These are phyloP conservation scores for Calonectria leucothoes DNA, from an alignment of 2,329 filamentous ascomycete genomes.

Conservation along the genomic window DNA sequence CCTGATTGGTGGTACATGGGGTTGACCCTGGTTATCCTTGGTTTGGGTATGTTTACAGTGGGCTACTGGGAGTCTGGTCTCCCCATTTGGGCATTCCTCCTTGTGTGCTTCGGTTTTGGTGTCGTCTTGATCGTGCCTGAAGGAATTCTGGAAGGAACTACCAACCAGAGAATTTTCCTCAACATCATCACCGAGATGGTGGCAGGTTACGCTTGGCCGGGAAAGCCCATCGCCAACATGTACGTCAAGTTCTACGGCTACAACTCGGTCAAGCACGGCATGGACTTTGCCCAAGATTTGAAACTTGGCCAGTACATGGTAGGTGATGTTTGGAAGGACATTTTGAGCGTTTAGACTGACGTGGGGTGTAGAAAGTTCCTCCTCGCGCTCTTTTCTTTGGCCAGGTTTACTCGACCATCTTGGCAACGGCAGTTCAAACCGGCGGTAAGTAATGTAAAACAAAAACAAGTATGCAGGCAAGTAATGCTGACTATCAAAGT, in stretches of 20 bases:
- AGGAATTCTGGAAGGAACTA: conserved; percentile 20
- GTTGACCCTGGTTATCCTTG: conserved; percentile 9
- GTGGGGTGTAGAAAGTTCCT: conserved; percentile 7
- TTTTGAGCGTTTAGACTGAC: background rate
- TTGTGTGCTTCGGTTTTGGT: conserved; percentile 18
- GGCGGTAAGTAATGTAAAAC: background rate
- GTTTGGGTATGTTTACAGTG: conserved; percentile 20
- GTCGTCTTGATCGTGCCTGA: conserved; percentile 17
- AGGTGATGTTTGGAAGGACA: background rate
- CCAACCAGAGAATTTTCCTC: conserved; percentile 25
- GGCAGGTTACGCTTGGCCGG: conserved; percentile 21
- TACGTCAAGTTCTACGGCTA: conserved; percentile 24
- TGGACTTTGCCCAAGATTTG: conserved; percentile 24
- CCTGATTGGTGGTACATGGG: conserved; percentile 21
- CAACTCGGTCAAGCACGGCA: conserved; percentile 24
- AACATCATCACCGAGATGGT: conserved; percentile 20
- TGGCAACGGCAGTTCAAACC: conserved; percentile 16
- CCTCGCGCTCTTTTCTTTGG: conserved; percentile 16
- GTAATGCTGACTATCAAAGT: background rate
- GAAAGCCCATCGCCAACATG: conserved; percentile 25
- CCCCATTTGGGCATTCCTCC: conserved; percentile 20
- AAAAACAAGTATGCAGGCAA: background rate
- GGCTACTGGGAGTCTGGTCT: conserved; percentile 20
- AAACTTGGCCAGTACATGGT: conserved; percentile 24
- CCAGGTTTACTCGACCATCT: conserved; percentile 12